Evolutionary conservation across 805 yeast species (phyloP).

Genomic region (Brettanomyces sp.): DNA sequence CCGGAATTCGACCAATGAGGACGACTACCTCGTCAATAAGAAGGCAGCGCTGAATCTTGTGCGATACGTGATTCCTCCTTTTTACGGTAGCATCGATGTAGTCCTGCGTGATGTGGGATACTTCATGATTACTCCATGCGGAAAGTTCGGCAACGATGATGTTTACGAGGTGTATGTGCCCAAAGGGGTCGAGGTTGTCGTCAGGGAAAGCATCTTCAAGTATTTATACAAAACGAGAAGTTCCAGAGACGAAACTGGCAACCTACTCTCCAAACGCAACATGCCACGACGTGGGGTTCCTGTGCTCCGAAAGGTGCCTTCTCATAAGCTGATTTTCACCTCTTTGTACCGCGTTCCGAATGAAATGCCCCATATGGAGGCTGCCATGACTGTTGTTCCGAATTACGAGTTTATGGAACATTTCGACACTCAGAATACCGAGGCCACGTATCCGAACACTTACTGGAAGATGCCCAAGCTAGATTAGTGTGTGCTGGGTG

Average conservation of each 20-base stretch:
- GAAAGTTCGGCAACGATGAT: constrained; percentile 22
- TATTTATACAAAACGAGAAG: constrained; percentile 17
- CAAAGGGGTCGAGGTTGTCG: constrained; percentile 39
- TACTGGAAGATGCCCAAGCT: constrained; percentile 13
- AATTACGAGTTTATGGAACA: background rate
- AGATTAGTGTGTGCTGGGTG: background rate
- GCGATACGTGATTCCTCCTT: constrained; percentile 59
- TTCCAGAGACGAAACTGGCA: constrained; percentile 9
- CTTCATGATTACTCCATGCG: constrained; percentile 51
- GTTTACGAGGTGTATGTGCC: constrained; percentile 47
- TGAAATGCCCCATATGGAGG: constrained; percentile 7
- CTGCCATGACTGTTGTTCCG: constrained; percentile 10
- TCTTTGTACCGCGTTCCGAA: constrained; percentile 13
- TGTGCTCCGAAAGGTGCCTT: constrained; percentile 8
- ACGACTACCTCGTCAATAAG: constrained; percentile 11
- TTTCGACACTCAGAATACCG: background rate
- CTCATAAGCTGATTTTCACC: constrained; percentile 14
- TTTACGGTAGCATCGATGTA: constrained; percentile 55
- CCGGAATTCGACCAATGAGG: constrained; percentile 18
- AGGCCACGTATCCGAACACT: constrained; percentile 17
- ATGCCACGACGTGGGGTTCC: constrained; percentile 7
- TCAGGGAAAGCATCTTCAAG: constrained; percentile 29
- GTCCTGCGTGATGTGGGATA: constrained; percentile 61
- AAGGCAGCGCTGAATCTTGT: constrained; percentile 24
- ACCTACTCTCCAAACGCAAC: constrained; percentile 9